Base-by-base conservation (phyloP, 2,329 filamentous ascomycete species). In the Exophiala alcalophila region DNA sequence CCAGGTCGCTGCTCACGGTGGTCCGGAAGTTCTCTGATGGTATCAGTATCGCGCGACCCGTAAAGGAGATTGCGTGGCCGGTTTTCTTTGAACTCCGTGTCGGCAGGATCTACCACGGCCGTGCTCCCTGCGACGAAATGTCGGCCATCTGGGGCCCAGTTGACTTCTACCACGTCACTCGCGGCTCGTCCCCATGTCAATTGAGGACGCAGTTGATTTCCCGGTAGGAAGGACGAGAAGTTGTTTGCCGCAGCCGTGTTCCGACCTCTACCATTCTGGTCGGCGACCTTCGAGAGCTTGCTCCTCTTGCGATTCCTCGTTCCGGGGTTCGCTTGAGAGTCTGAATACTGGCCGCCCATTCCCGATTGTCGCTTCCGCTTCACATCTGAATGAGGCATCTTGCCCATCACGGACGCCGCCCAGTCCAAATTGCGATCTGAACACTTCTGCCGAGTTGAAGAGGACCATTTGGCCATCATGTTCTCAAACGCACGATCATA, bases 101-200 rank as follows among this genome's bases (percentile, higher is more conserved):
- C 5, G 5, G 16, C 16, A 8, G 6, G 7, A 7, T 44, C 14
- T 8, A 77, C 72, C 9, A 37, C 10, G 4, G 40, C 30, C 4
- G 76, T 72, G 4, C 77, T 73, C 2, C 77, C 78, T 7, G 72
- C 76, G 19, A 73, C 76, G 53, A 81, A 82, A 3, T 54, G 62
- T 2, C 67, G 66, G 2, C 76, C 73, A 57, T 77, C 66, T 2
- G 70, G 66, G 2, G 73, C 70, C 78, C 78, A 83, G 10, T 75
- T 70, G 3, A 80, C 60, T 7, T 69, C 67, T 23, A 74, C 67
- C 2, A 81, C 69, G 57, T 81, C 79, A 16, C 74, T 72, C 0
- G 77, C 81, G 0, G 76, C 76, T 2, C 77, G 75, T 47, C 72
- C 76, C 67, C 74, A 81, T 10, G 66, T 64, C 38, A 63, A 67